These are phyloP conservation scores for Kwoniella mangroviensis DNA, from an alignment of 768 basidiomycete species.

Conservation along the genomic window DNA sequence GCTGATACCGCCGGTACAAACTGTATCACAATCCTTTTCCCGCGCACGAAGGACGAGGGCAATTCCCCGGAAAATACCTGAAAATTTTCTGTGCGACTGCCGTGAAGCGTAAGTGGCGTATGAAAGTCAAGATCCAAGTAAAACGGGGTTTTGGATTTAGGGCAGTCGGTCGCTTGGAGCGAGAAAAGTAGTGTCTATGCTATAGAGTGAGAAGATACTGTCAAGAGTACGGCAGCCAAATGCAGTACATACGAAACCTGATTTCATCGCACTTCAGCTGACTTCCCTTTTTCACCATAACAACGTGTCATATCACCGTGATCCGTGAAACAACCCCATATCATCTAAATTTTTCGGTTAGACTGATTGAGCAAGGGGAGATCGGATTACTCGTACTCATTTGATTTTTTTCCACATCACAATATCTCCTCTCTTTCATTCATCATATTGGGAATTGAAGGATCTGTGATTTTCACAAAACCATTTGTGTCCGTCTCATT, in stretches of 20 bases:
- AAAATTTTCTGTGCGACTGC: neutral
- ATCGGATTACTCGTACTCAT: neutral
- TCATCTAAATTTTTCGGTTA: neutral
- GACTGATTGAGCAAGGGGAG: too few species aligned
- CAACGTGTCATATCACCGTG: neutral
- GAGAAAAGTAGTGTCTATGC: neutral
- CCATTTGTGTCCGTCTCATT: neutral
- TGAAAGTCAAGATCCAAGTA: neutral
- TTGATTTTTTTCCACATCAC: neutral
- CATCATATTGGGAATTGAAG: constrained; percentile 1
- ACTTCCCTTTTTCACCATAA: neutral
- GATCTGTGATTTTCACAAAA: constrained; percentile 4
- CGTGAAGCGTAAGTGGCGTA: constrained; percentile 5
- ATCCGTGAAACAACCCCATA: neutral
- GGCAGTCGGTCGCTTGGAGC: neutral
- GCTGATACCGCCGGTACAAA: constrained; percentile 2
- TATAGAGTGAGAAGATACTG: neutral
- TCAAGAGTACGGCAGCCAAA: neutral
- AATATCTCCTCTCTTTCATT: neutral
- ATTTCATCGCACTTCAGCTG: neutral
- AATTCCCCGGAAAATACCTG: neutral
- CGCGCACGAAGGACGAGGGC: neutral
- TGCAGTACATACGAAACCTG: too few species aligned
- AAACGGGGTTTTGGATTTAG: neutral
- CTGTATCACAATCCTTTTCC: neutral